Evolutionary conservation across 176 grass and related monocot genomes (phyloP).

Genomic region (Cocos nucifera): DNA sequence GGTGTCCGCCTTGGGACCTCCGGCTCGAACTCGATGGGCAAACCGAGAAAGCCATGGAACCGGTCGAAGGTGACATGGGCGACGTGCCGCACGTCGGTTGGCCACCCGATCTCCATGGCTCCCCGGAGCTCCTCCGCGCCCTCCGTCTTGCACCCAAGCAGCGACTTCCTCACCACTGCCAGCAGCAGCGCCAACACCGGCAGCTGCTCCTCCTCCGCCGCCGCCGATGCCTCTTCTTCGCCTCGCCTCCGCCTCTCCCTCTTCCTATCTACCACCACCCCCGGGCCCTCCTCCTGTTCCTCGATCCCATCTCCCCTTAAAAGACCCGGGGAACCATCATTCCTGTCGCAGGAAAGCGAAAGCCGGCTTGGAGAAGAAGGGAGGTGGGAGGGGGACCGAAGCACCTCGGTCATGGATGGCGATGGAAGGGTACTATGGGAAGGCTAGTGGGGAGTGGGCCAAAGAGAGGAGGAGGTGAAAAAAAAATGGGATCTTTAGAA

Average conservation of each 20-base stretch:
- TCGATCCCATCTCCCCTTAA: constrained; percentile 31
- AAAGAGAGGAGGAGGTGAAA: neutral
- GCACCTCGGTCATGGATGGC: constrained; percentile 39
- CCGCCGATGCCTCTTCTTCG: constrained; percentile 8
- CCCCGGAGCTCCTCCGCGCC: constrained; percentile 3
- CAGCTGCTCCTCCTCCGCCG: constrained; percentile 37
- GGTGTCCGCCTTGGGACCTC: constrained; percentile 71
- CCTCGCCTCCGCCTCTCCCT: constrained; percentile 5
- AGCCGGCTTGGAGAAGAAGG: constrained; percentile 17
- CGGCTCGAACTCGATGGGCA: constrained; percentile 95
- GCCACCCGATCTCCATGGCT: constrained; percentile 87
- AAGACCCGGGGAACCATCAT: constrained; percentile 28
- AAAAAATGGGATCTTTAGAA: constrained; percentile 30
- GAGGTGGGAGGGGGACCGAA: constrained; percentile 31
- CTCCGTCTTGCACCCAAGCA: constrained; percentile 55
- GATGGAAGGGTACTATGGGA: neutral
- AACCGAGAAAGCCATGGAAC: constrained; percentile 89
- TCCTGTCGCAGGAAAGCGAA: constrained; percentile 10
- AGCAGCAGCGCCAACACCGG: constrained; percentile 77
- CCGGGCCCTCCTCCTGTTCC: constrained; percentile 18
- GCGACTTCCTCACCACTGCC: constrained; percentile 63
- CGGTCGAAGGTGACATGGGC: constrained; percentile 93
- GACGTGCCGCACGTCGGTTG: constrained; percentile 85
- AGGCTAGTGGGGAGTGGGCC: constrained; percentile 30
- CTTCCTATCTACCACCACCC: constrained; percentile 20